phyloP scores from a whole-genome alignment of 805 yeast species.

The Nakazawaea siamensis region DNA sequence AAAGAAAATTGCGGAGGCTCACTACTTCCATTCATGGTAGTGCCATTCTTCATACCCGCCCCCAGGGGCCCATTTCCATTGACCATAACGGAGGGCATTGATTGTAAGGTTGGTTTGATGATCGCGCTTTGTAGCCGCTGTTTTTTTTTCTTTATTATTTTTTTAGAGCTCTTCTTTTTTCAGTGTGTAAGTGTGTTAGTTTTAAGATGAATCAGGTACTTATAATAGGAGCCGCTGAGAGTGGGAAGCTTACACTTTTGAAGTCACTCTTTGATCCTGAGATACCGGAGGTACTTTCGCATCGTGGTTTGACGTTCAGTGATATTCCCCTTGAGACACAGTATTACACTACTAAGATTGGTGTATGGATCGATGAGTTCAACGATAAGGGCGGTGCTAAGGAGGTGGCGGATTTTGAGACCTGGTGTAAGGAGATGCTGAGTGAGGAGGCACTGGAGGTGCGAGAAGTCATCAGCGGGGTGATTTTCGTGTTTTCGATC shows the following conservation, averaged over 20 bases:
- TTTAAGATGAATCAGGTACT: constrained; percentile 36
- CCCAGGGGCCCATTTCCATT: too few relatives aligned
- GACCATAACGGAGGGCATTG: too few relatives aligned
- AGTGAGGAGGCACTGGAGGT: constrained; percentile 30
- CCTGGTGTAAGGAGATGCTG: constrained; percentile 33
- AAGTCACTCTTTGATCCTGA: too few relatives aligned
- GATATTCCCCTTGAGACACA: constrained; percentile 16
- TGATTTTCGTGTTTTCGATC: constrained; percentile 31
- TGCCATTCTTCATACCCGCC: too few relatives aligned
- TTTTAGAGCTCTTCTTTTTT: too few relatives aligned
- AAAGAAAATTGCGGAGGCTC: too few relatives aligned
- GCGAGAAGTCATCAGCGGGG: constrained; percentile 37
- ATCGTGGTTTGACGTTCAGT: constrained; percentile 19
- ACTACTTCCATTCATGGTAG: too few relatives aligned
- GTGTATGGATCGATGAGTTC: constrained; percentile 22
- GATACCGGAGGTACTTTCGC: too few relatives aligned
- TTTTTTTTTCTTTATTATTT: too few relatives aligned
- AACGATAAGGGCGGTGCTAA: constrained; percentile 20
- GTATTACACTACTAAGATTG: constrained; percentile 20
- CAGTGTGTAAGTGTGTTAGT: too few relatives aligned
- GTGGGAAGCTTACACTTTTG: constrained; percentile 28
- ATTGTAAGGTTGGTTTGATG: too few relatives aligned
- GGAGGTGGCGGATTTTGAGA: constrained; percentile 16
- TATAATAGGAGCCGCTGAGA: constrained; percentile 33
- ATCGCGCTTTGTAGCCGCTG: too few relatives aligned